Conservation (phyloP, 1,284 basidiomycete species). For the Singerocomus inundabilis region DNA sequence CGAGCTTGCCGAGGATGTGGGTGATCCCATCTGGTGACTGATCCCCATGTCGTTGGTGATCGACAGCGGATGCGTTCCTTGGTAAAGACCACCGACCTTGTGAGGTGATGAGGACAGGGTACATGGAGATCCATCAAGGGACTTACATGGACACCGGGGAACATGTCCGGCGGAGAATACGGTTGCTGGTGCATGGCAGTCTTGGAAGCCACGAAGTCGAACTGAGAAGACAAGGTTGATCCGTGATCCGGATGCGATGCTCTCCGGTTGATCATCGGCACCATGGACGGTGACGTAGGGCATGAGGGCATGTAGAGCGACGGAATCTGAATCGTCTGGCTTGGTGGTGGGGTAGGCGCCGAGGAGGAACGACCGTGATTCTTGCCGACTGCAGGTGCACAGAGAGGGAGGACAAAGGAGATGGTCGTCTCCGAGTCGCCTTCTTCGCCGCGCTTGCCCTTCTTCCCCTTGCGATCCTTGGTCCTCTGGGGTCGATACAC, state of each 20-base stretch:
- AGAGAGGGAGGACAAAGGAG: conserved; percentile 55
- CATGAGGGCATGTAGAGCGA: conserved; percentile 64
- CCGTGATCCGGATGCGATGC: conserved; percentile 46
- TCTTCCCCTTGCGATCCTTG: conserved; percentile 54
- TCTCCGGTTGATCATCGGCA: conserved; percentile 58
- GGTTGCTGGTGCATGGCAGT: conserved; percentile 36
- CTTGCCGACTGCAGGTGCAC: conserved; percentile 31
- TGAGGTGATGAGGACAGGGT: conserved; percentile 3
- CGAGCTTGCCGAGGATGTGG: conserved; percentile 30
- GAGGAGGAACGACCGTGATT: conserved; percentile 52
- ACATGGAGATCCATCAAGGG: neutral
- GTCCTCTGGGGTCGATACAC: conserved; percentile 72
- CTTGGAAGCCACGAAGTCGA: conserved; percentile 44
- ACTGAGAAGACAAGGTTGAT: conserved; percentile 40
- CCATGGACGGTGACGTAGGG: conserved; percentile 57
- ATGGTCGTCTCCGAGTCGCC: conserved; percentile 47
- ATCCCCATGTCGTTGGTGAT: conserved; percentile 26
- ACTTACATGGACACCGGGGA: conserved; percentile 27
- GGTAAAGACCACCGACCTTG: conserved; percentile 24
- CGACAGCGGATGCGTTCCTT: conserved; percentile 32
- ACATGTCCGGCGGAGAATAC: conserved; percentile 23
- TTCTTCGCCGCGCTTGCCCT: conserved; percentile 44
- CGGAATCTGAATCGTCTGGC: conserved; percentile 63
- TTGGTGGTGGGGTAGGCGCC: conserved; percentile 53
- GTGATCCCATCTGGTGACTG: conserved; percentile 29